Percentiles rank a stretch among this genome's conserved stretches.
These are phyloP conservation scores for Bolboschoenus planiculmis DNA, from an alignment of 176 grass and related monocot species.

Conservation along the genomic window DNA sequence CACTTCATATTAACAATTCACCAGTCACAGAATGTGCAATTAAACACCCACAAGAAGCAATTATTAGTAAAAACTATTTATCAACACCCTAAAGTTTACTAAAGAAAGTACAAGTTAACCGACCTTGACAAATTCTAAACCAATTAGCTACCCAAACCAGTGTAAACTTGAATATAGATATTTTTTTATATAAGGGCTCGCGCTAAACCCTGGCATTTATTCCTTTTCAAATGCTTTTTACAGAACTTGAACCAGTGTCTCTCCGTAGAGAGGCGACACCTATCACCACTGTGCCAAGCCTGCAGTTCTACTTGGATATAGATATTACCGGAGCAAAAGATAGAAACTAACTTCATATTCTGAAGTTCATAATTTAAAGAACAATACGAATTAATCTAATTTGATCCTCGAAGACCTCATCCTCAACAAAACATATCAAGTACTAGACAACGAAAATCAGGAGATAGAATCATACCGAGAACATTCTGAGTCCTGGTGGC, in stretches of 20 bases:
- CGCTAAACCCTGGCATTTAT: too few relatives aligned
- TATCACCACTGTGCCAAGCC: too few relatives aligned
- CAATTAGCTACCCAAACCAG: neutral
- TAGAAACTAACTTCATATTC: neutral
- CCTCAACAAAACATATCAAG: too few relatives aligned
- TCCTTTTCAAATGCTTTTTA: too few relatives aligned
- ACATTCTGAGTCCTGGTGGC: slow-evolving; percentile 74
- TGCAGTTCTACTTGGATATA: neutral
- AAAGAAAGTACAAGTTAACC: neutral
- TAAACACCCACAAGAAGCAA: neutral
- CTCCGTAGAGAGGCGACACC: too few relatives aligned
- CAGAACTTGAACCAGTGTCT: too few relatives aligned
- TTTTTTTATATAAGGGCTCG: too few relatives aligned
- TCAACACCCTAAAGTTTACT: neutral
- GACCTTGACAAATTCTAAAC: neutral
- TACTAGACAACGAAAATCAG: neutral
- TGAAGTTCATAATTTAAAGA: neutral
- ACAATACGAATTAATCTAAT: neutral
- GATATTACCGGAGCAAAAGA: neutral
- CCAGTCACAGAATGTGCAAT: neutral
- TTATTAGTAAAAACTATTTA: neutral
- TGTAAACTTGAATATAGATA: neutral
- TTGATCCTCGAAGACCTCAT: too few relatives aligned
- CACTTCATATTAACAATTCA: neutral
- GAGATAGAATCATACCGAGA: slow-evolving; percentile 26